These are phyloP conservation scores for Trifolium fragiferum DNA, from an alignment of 306 rosid species.

Conservation along the genomic window DNA sequence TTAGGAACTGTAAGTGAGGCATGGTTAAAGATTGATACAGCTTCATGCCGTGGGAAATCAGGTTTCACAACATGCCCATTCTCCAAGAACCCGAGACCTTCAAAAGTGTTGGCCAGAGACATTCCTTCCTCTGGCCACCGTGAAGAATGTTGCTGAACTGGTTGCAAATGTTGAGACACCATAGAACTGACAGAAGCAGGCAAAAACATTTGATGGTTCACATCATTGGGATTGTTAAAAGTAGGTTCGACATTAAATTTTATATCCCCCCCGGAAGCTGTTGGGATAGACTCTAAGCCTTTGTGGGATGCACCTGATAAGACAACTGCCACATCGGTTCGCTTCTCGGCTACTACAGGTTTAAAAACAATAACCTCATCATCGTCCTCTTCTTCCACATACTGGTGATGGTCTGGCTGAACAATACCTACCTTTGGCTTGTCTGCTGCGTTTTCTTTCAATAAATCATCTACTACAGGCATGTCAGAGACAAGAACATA, in stretches of 20 bases:
- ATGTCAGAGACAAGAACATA: slow-evolving; percentile 47
- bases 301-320: slow-evolving; percentile 52
- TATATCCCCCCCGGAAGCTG: slow-evolving; percentile 52
- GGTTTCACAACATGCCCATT: slow-evolving; percentile 69
- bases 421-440: slow-evolving; percentile 46
- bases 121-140: slow-evolving; percentile 65
- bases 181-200: slow-evolving; percentile 53
- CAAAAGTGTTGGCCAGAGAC: slow-evolving; percentile 58
- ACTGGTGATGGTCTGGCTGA: slow-evolving; percentile 49
- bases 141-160: slow-evolving; percentile 59
- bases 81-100: slow-evolving; percentile 68
- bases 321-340: slow-evolving; percentile 44
- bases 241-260: slow-evolving; percentile 43
- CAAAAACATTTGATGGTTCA: slow-evolving; percentile 50
- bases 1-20: slow-evolving; percentile 53
- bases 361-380: slow-evolving; percentile 97
- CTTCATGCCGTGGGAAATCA: slow-evolving; percentile 52
- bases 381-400: slow-evolving; percentile 79
- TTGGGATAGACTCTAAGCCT: slow-evolving; percentile 47
- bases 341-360: slow-evolving; percentile 78
- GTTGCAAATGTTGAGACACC: slow-evolving; percentile 58
- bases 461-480: slow-evolving; percentile 42
- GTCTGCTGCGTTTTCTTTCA: slow-evolving; percentile 56
- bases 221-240: slow-evolving; percentile 45
- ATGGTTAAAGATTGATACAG: slow-evolving; percentile 42